These are phyloP conservation scores for Lasiodiplodia theobromae DNA, from an alignment of 2,329 filamentous ascomycete species.

Conservation along the genomic window DNA sequence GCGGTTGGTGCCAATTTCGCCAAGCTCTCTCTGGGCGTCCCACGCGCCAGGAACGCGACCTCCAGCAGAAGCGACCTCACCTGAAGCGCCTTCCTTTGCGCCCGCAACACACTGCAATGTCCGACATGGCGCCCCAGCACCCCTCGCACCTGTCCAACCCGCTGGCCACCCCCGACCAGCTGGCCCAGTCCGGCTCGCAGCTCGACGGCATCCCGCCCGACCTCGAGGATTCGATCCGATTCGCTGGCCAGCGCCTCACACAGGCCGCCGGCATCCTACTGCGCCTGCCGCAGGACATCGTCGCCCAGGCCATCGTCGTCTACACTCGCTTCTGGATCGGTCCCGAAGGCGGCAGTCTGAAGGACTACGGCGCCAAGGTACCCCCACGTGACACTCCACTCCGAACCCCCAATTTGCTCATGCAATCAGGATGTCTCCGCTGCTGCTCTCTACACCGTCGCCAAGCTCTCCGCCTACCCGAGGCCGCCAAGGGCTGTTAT, in stretches of 20 bases:
- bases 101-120: conserved; percentile 7
- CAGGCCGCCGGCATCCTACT: conserved; percentile 83
- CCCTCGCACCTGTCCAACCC: conserved; percentile 61
- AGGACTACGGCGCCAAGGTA: conserved; percentile 65
- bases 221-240: conserved; percentile 75
- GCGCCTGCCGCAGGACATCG: conserved; percentile 82
- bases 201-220: conserved; percentile 68
- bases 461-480: conserved; percentile 81
- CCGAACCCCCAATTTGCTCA: conserved; percentile 28
- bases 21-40: conserved; percentile 1
- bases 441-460: conserved; percentile 78
- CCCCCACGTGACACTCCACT: conserved; percentile 17
- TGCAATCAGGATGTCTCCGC: conserved; percentile 75
- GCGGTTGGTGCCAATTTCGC: conserved; percentile 8
- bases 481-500: conserved; percentile 80
- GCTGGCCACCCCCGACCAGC: conserved; percentile 74
- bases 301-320: conserved; percentile 83
- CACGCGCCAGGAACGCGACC: not conserved
- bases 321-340: conserved; percentile 82
- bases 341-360: conserved; percentile 57
- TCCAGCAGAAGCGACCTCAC: not conserved
- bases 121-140: conserved; percentile 26
- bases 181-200: conserved; percentile 64
- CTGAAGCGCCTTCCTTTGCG: not conserved
- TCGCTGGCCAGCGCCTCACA: conserved; percentile 74